Evolutionary conservation across 1,139 yeast species (phyloP).

Genomic region (Debaryomycetaceae sp.): DNA sequence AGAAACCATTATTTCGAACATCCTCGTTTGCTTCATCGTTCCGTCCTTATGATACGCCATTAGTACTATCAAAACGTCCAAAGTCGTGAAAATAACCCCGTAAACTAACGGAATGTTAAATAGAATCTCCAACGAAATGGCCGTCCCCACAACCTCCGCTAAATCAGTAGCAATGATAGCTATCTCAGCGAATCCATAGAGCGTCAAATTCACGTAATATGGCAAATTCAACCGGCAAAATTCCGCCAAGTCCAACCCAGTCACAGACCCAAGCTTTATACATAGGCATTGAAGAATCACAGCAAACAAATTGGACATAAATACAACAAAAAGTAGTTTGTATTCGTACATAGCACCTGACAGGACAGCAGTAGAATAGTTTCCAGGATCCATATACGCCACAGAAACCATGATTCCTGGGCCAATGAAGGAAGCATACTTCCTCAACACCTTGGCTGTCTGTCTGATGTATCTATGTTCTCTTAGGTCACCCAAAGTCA

Average conservation of each 20-base stretch:
- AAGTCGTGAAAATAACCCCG: constrained; percentile 66
- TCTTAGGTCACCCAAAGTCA: neutral
- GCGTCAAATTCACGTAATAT: constrained; percentile 48
- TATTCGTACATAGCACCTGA: constrained; percentile 74
- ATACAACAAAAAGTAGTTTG: constrained; percentile 58
- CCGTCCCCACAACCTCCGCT: constrained; percentile 82
- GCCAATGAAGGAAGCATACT: constrained; percentile 64
- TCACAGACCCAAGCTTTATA: constrained; percentile 72
- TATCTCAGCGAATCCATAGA: constrained; percentile 65
- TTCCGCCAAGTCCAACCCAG: constrained; percentile 76
- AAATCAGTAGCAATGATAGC: constrained; percentile 80
- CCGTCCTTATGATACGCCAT: constrained; percentile 75
- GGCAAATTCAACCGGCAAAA: constrained; percentile 68
- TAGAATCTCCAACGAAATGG: constrained; percentile 67
- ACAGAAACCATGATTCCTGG: constrained; percentile 79
- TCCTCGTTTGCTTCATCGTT: constrained; percentile 58
- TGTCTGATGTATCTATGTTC: neutral
- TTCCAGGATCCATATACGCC: constrained; percentile 81
- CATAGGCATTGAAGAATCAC: constrained; percentile 69
- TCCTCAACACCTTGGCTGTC: constrained; percentile 20
- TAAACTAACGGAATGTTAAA: constrained; percentile 62
- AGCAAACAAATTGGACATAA: constrained; percentile 68
- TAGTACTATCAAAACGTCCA: constrained; percentile 68
- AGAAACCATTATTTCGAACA: constrained; percentile 66
- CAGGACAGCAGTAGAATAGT: constrained; percentile 75